Evolutionary conservation across 2,329 filamentous ascomycete species (phyloP).

Genomic region (Graphium sp.): DNA sequence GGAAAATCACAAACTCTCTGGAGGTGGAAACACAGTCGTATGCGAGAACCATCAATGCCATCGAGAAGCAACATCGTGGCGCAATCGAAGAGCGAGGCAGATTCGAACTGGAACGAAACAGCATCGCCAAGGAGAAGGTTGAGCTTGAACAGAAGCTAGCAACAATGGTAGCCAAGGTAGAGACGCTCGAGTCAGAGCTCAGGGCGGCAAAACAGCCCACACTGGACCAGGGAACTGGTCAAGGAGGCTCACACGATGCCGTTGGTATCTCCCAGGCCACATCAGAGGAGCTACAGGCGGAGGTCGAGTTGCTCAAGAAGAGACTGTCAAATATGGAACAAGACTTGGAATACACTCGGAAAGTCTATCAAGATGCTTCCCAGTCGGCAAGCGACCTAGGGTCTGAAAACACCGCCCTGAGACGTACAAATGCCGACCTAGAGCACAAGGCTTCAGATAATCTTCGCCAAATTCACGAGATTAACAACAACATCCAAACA

Average conservation of each 20-base stretch:
- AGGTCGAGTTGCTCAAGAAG: constrained; percentile 16
- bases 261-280: too few relatives aligned
- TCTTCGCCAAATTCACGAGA: constrained; percentile 26
- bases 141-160: constrained; percentile 14
- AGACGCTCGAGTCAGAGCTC: too few relatives aligned
- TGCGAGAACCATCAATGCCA: constrained; percentile 21
- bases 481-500: constrained; percentile 20
- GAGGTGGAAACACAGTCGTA: constrained; percentile 28
- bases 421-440: constrained; percentile 21
- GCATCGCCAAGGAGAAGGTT: constrained; percentile 16
- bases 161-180: too few relatives aligned
- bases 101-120: constrained; percentile 26
- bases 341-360: constrained; percentile 38
- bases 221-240: too few relatives aligned
- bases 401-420: constrained; percentile 27
- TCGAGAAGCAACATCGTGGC: constrained; percentile 28
- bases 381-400: constrained; percentile 25
- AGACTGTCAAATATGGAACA: constrained; percentile 22
- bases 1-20: constrained; percentile 22
- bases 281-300: constrained; percentile 8
- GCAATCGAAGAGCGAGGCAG: constrained; percentile 31
- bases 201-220: too few relatives aligned
- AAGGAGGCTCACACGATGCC: too few relatives aligned
- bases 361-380: constrained; percentile 41
- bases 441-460: constrained; percentile 24